phyloP scores from a whole-genome alignment of 2,329 filamentous ascomycete genomes.

The Arthrobotrys conoides region DNA sequence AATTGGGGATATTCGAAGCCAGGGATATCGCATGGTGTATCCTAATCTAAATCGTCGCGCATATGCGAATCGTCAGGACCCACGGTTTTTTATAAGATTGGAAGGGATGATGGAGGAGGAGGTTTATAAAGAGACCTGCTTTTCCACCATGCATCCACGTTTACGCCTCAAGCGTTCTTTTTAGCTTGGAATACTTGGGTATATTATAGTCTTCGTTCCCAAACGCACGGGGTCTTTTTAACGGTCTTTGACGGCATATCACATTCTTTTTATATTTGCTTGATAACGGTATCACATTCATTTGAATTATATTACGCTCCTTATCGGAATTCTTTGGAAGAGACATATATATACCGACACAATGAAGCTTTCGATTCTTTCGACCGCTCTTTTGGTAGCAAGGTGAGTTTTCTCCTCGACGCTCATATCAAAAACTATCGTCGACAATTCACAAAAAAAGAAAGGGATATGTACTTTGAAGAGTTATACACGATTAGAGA shows the following conservation, averaged over 20 bases:
- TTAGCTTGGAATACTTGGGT: not conserved
- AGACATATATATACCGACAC: not conserved
- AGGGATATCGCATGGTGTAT: not conserved
- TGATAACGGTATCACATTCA: not conserved
- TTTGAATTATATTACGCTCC: not conserved
- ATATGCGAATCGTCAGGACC: constrained; percentile 12
- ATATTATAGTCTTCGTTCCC: no score
- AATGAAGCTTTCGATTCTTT: constrained; percentile 13
- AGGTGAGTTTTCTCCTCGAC: not conserved
- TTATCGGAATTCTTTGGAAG: not conserved
- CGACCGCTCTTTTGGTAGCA: constrained; percentile 3
- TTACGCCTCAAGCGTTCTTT: not conserved
- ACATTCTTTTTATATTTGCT: not conserved
- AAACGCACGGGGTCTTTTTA: not conserved
- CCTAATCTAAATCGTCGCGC: not conserved
- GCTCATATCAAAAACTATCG: no score
- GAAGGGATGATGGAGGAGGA: not conserved
- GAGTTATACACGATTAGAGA: no score
- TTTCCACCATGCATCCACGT: not conserved
- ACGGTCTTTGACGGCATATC: no score
- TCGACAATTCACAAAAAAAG: no score
- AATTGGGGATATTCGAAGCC: constrained; percentile 24
- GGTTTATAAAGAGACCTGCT: constrained; percentile 5
- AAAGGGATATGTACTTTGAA: no score
- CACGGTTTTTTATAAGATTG: not conserved